phyloP scores from a whole-genome alignment of 2,329 filamentous ascomycete species.

The Fusarium cicatricum region DNA sequence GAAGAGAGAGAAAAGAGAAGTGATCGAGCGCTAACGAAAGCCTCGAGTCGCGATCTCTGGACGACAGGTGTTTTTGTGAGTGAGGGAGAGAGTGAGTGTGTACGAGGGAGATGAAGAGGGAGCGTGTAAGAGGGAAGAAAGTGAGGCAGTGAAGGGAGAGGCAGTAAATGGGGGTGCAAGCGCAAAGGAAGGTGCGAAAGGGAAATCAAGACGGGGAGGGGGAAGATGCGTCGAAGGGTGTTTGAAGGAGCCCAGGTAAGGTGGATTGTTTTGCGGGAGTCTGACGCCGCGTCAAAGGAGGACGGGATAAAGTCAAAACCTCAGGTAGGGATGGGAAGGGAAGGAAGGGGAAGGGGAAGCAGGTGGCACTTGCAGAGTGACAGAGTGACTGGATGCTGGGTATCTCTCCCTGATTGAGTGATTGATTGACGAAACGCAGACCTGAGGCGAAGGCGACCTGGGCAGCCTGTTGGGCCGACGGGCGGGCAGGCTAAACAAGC shows the following conservation, averaged over 20 bases:
- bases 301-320: conserved; percentile 39
- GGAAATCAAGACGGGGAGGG: conserved; percentile 33
- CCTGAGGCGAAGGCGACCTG: conserved; percentile 42
- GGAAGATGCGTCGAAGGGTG: conserved; percentile 29
- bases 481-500: conserved; percentile 26
- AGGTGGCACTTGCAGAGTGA: conserved; percentile 31
- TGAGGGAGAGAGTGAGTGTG: conserved; percentile 37
- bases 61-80: conserved; percentile 22
- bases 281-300: conserved; percentile 38
- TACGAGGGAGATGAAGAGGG: conserved; percentile 37
- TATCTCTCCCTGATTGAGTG: conserved; percentile 36
- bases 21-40: conserved; percentile 60
- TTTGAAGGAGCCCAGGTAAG: conserved; percentile 36
- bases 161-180: conserved; percentile 39
- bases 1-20: conserved; percentile 33
- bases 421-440: conserved; percentile 36
- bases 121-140: conserved; percentile 41
- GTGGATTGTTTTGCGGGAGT: conserved; percentile 43
- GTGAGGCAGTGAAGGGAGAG: conserved; percentile 39
- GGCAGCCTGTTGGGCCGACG: conserved; percentile 33
- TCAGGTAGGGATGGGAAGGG: conserved; percentile 12
- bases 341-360: conserved; percentile 27
- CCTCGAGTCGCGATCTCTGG: conserved; percentile 47
- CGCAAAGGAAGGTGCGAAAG: conserved; percentile 41
- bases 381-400: conserved; percentile 28